Evolutionary conservation across 768 basidiomycete species (phyloP).

Genomic region (Rubroboletus satanas): DNA sequence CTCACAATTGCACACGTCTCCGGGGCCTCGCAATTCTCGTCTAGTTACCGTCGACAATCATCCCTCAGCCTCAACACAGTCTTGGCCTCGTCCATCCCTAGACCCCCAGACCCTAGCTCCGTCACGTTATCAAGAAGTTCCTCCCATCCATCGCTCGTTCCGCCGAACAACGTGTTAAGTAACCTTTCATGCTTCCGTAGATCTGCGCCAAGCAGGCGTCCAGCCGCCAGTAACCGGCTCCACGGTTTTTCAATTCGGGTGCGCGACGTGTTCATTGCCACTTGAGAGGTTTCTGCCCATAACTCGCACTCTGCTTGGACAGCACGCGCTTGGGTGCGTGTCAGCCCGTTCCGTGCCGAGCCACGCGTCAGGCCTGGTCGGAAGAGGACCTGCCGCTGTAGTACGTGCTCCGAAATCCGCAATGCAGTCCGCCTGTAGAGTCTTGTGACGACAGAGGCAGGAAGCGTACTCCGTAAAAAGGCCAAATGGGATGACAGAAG

Average conservation of each 20-base stretch:
- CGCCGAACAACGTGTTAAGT: slow-evolving; percentile 15
- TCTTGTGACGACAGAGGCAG: slow-evolving; percentile 49
- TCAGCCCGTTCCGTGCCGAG: slow-evolving; percentile 16
- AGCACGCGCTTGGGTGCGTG: slow-evolving; percentile 48
- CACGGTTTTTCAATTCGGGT: slow-evolving; percentile 71
- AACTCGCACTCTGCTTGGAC: slow-evolving; percentile 72
- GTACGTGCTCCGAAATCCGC: slow-evolving; percentile 69
- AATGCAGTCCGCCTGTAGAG: slow-evolving; percentile 75
- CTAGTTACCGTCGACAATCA: slow-evolving; percentile 30
- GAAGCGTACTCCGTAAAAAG: slow-evolving; percentile 61
- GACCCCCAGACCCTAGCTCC: slow-evolving; percentile 54
- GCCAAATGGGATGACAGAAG: slow-evolving; percentile 76
- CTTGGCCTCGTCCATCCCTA: slow-evolving; percentile 59
- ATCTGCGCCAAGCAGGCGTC: slow-evolving; percentile 60
- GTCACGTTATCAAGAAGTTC: slow-evolving; percentile 41
- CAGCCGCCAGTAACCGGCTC: slow-evolving; percentile 67
- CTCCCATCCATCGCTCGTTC: slow-evolving; percentile 47
- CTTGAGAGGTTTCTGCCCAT: slow-evolving; percentile 77
- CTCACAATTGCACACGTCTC: background rate
- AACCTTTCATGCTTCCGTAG: slow-evolving; percentile 33
- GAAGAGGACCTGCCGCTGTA: slow-evolving; percentile 79
- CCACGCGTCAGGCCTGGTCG: slow-evolving; percentile 61
- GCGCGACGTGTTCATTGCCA: slow-evolving; percentile 46
- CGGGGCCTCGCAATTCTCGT: background rate
- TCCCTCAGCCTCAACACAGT: slow-evolving; percentile 48